Base-by-base conservation (phyloP, 2,329 filamentous ascomycete species). In the Cercospora janseana region DNA sequence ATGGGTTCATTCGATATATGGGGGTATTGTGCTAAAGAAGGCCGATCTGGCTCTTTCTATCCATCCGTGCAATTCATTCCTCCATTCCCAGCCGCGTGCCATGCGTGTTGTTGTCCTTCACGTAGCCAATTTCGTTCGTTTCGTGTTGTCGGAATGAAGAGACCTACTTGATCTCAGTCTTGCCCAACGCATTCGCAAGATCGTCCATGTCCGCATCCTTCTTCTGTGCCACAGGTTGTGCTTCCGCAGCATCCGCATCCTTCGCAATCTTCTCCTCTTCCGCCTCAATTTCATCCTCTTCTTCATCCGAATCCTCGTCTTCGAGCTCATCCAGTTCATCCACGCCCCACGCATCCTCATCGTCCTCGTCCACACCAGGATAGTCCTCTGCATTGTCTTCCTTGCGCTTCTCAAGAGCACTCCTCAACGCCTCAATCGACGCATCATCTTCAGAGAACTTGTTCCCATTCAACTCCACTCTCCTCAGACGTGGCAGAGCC, bases 391-490 rank as follows among this genome's bases (percentile, higher is more conserved):
- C 76, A 16, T 71, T 71, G 18, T 77, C 72, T 59, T 86, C 82
- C 42, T 71, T 72, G 38, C 66, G 63, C 45, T 53, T 57, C 40
- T 55, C 54, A 12, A 93, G 74, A 44, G 69, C 54, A 32, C 83
- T 80, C 59, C 83, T 81, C 37, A 97, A 75, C 16, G 75, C 76
- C 54, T 81, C 72, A 32, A 96, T 78, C 21, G 81, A 81, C 38
- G 80, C 76, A 61, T 97, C 89, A 2, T 95, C 89, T 69, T 96
- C 91, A 6, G 80, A 76, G 62, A 98, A 95, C 67, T 89, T 93
- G 75, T 98, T 98, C 43, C 93, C 93, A 68, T 98, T 97, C 59
- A 98, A 75, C 72, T 97, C 93, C 42, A 98, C 81, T 63, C 91
- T 85, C 72, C 85, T 86, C 59, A 98, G 74, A 9, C 80, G 79